Conservation (phyloP, 305 asterid species). For the Galium porrigens region DNA sequence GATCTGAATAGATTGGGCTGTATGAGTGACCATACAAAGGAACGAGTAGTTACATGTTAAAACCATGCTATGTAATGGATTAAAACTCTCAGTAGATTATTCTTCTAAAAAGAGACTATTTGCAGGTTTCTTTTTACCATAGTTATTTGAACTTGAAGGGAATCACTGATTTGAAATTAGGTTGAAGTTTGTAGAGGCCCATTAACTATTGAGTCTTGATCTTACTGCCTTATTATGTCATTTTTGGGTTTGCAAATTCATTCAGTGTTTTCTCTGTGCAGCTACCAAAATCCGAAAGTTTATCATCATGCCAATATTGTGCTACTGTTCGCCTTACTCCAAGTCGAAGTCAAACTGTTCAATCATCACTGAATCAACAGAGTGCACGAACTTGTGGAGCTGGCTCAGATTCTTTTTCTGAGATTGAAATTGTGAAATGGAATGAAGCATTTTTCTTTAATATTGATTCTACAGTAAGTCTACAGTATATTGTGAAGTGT, state of each 20-base stretch:
- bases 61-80: neutral
- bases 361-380: conserved; percentile 38
- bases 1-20: neutral
- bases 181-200: neutral
- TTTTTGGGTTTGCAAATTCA: neutral
- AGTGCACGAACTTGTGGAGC: conserved; percentile 66
- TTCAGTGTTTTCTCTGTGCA: conserved; percentile 21
- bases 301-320: conserved; percentile 54
- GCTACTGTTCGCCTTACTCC: conserved; percentile 47
- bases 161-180: neutral
- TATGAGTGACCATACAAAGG: conserved; percentile 1
- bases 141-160: neutral
- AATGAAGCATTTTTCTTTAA: conserved; percentile 88
- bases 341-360: conserved; percentile 30
- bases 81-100: neutral
- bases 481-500: neutral
- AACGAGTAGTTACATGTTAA: neutral
- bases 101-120: neutral
- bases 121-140: neutral
- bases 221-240: neutral
- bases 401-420: conserved; percentile 37
- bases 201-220: neutral
- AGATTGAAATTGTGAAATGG: conserved; percentile 55
- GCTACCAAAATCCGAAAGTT: conserved; percentile 52
- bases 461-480: conserved; percentile 59